phyloP scores from a whole-genome alignment of 208 protist species.

The Kentomonas sorsogonicus region DNA sequence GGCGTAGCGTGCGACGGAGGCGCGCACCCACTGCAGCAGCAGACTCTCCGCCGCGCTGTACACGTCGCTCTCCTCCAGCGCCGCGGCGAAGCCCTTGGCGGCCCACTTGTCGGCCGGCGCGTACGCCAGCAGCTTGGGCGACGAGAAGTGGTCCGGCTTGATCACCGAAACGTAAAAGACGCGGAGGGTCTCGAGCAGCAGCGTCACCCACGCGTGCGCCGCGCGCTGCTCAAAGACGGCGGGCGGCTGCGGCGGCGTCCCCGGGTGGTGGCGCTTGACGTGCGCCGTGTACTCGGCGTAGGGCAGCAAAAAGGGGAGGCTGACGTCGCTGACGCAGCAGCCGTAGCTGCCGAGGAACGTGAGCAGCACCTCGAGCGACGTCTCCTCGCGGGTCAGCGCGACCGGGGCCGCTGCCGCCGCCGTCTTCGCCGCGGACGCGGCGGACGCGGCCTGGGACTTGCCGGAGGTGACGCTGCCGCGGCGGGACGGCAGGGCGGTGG shows the following conservation, averaged over 20 bases:
- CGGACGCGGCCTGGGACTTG: neutral
- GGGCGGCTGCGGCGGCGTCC: conserved; percentile 10
- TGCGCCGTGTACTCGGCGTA: conserved; percentile 71
- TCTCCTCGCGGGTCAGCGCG: neutral
- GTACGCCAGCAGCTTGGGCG: neutral
- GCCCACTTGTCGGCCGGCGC: conserved; percentile 23
- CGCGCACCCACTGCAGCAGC: conserved; percentile 74
- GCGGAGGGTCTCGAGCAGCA: conserved; percentile 71
- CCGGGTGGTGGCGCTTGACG: conserved; percentile 7
- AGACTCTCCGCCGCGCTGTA: conserved; percentile 81
- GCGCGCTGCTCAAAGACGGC: conserved; percentile 26
- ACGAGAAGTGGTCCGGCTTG: conserved; percentile 14
- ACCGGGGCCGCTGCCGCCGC: neutral
- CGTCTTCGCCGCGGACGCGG: neutral
- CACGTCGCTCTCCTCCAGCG: conserved; percentile 66
- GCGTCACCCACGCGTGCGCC: conserved; percentile 52
- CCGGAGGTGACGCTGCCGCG: no score
- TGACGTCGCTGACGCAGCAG: conserved; percentile 67
- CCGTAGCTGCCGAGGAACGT: conserved; percentile 70
- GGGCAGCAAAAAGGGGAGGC: conserved; percentile 66
- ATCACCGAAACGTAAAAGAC: conserved; percentile 66
- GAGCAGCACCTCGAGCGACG: conserved; percentile 46
- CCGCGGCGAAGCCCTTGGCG: conserved; percentile 16
- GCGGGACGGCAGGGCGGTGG: no score
- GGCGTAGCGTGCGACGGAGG: conserved; percentile 7